Evolutionary conservation across 306 rosid genomes (phyloP).

Genomic region (Begonia masoniana): DNA sequence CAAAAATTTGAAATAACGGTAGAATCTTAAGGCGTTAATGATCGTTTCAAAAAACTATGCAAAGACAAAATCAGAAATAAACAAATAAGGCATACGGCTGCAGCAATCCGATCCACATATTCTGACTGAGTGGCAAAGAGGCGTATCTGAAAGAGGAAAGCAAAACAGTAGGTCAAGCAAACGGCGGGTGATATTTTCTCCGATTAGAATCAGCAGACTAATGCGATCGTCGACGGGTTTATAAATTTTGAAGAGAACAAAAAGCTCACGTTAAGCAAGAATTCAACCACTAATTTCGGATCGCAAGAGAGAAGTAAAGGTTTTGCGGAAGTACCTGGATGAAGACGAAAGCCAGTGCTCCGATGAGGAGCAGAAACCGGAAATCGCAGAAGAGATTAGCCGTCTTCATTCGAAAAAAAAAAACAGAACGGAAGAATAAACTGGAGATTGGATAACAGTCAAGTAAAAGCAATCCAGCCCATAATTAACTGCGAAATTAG

Average conservation of each 20-base stretch:
- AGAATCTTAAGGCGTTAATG: no score
- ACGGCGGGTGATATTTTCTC: no score
- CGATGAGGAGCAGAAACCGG: constrained; percentile 69
- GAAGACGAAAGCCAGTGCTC: constrained; percentile 72
- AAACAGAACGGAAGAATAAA: not conserved
- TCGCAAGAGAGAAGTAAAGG: not conserved
- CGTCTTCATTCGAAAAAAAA: constrained; percentile 16
- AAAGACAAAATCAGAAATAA: not conserved
- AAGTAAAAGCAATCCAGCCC: no score
- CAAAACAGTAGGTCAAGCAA: no score
- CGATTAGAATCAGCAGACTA: no score
- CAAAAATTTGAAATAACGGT: no score
- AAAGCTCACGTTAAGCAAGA: not conserved
- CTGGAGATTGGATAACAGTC: not conserved
- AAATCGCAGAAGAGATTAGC: constrained; percentile 60
- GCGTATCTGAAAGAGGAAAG: constrained; percentile 41
- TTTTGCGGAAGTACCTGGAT: constrained; percentile 45
- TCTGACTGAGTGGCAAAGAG: constrained; percentile 73
- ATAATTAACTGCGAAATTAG: no score
- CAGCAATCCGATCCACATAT: constrained; percentile 90
- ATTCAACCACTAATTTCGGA: not conserved
- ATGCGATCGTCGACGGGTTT: no score
- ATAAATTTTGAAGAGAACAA: no score
- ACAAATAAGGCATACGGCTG: constrained; percentile 39
- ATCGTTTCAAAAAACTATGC: no score